Evolutionary conservation across 805 yeast species (phyloP), one percentile per base, ranked within the genome.

Genomic region (Priceomyces carsonii): DNA sequence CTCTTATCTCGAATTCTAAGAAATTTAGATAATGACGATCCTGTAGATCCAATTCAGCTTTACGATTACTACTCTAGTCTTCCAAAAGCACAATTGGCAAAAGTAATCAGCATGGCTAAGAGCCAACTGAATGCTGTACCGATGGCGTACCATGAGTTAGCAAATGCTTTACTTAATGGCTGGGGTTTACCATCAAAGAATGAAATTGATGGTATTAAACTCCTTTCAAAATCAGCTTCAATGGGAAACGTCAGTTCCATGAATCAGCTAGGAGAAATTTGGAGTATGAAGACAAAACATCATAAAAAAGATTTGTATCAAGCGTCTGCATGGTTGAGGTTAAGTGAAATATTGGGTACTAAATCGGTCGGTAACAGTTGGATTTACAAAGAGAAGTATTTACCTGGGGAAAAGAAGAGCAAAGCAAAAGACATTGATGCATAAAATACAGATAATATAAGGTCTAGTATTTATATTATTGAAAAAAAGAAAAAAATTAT

Each of bases 361-460:
- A 73, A 69, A 44, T 59, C 80, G 36, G 73, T 80, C 17, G 90
- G 89, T 0, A 79, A 82, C 38, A 75, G 80, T 40, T 84, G 91
- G 91, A 81, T 83, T 22, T 78, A 82, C 61, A 83, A 81, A 55
- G 78, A 77, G 30, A 83, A 82, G 62, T 83, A 84, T 49, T 54
- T 66, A 60, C 22, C 23, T 2, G 18, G 22, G 12, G 32, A 36
- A 26, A 26, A 7, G 23, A 27, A 8, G 9, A 21, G n/a, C n/a
- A 9, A 9, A n/a, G n/a, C 12, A n/a, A 25, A 8, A 25, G 10
- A 8, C 8, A 8, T 10, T 20, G 10, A 20, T 8, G 8, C 23
- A 20, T 20, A 8, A 20, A 20, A 8, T 20, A 20, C 9, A 20
- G 23, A 10, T 8, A 8, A 8, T 20, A 20, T 10, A 20, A 20